Base-by-base conservation (phyloP, 2,329 filamentous ascomycete species). In the Aspergillus sp. region DNA sequence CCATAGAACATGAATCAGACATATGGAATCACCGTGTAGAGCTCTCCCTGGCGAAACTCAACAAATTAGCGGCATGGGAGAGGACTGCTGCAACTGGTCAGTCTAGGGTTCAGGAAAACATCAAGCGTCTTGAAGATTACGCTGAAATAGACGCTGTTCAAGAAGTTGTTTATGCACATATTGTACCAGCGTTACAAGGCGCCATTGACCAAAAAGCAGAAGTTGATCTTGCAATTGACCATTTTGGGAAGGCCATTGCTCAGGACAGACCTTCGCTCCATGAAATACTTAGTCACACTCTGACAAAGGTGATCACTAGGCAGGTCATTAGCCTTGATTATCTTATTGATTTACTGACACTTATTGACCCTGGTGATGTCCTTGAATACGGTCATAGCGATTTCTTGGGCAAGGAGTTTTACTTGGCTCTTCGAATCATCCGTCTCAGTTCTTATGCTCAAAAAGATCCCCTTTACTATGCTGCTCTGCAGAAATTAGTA, bases 21-120 rank as follows among this genome's bases (percentile, higher is more conserved):
- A 70, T 93, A 4, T 97, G 91, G 91, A 89, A 82, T 68, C 94
- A 95, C 71, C 93, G 94, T 65, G 87, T 95, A 30, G 86, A 97
- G 66, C 73, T 97, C 27, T 95, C 89, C 47, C 75, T 98, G 33
- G 86, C 88, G 31, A 97, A 96, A 67, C 76, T 98, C 37, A 80
- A 84, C 11, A 75, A 82, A 42, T 68, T 96, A 52, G 88, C 88
- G 11, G 79, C 82, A 33, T 73, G 65, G 44, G 69, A 73, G 46
- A 59, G 59, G 34, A 52, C 35, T 2, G 42, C 30, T 12, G 37
- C 45, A 10, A 33, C 50, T 28, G 45, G 62, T 45, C 53, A 61
- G 39, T 59, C 68, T 43, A 58, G 63, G 42, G 64, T 74, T 44
- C 68, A 75, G 50, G 57, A 61, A 33, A 68, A 69, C 28, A 68